Evolutionary conservation across 352 stramenopile species (phyloP), one percentile per base, ranked within the genome.

Genomic region (Phytophthora ohioensis): DNA sequence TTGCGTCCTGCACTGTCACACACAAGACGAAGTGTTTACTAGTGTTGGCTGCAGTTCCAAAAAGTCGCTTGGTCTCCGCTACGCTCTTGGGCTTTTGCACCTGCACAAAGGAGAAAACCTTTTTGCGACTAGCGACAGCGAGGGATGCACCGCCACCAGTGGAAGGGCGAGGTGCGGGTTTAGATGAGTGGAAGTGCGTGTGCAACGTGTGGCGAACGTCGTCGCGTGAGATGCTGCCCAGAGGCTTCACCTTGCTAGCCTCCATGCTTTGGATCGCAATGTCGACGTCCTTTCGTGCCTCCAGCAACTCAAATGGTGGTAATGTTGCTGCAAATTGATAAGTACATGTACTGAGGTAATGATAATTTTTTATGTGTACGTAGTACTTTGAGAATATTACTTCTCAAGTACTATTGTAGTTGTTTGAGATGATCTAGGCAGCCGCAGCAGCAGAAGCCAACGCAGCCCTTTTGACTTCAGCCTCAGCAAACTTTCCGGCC

Each of bases 1-100:
- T 54, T 31, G 38, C 63, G 53, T 92, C 83, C 47, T 90, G 81
- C 3, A 81, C 65, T 0, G 82, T 88, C 46, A 92, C 80, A 43
- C 85, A 92, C 3, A 92, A 72, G 30, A 92, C 85, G 58, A 90
- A 92, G 56, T 80, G 81, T 62, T 87, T 92, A 69, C 45, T 73
- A 36, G 62, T 34, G 34, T 39, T 75, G 45, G 67, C 57, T 41
- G 64, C 63, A 30, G 75, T 62, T 2, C 76, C 74, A 45, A 92
- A 90, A 10, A 91, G 71, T 35, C 80, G 80, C 62, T 91, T 92
- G 68, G 60, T 76, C 39, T 76, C 74, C 7, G 81, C 76, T 64
- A 68, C 81, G 15, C 73, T 64, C 47, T 90, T 90, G 65, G 84
- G 79, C 47, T 91, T 92, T 47, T 90, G 80, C 47, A 92, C 85